Evolutionary conservation across 768 basidiomycete species (phyloP), one percentile per base, ranked within the genome.

Genomic region (Terana coerulea): DNA sequence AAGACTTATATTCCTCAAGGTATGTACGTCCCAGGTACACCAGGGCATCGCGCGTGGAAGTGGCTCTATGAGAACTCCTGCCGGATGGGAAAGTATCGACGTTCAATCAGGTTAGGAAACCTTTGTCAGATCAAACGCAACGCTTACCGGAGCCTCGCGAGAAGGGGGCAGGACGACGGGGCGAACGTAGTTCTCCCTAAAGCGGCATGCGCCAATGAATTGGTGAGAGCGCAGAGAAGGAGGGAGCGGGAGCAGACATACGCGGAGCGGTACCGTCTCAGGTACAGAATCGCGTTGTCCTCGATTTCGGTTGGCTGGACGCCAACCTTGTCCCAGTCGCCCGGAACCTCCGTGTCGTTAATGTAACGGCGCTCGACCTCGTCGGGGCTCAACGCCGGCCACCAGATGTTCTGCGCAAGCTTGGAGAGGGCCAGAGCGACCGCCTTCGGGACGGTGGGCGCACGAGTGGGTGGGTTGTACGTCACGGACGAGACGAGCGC

Each of bases 331-430:
- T 83, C 83, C 93, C 93, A 98, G 65, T 86, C 86, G 21, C 91
- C 91, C 17, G 73, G 76, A 52, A 74, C 79, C 51, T 83, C 78
- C 31, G 74, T 73, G 67, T 98, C 95, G 70, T 93, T 79, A 59
- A 98, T 81, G 67, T 81, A 97, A 53, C 91, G 81, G 62, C 97
- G 77, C 61, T 81, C 78, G 19, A 99, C 86, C 68, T 97, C 94
- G 66, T 99, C 95, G 1, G 93, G 91, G 64, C 80, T 83, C 44
- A 97, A 75, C 31, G 88, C 78, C 11, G 95, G 94, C 94, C 95
- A 98, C 94, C 93, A 99, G 0, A 69, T 76, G 53, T 59, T 67
- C 64, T 81, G 88, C 71, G 75, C 77, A n/a, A 78, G 75, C 58
- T 74, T 81, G 3, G 93, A 77, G 33, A 91, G 67, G 7, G 76